Percentiles rank a stretch among this genome's conserved stretches.
These are phyloP conservation scores for Pyrenochaeta sp. DNA, from an alignment of 2,329 filamentous ascomycete species.

Conservation along the genomic window DNA sequence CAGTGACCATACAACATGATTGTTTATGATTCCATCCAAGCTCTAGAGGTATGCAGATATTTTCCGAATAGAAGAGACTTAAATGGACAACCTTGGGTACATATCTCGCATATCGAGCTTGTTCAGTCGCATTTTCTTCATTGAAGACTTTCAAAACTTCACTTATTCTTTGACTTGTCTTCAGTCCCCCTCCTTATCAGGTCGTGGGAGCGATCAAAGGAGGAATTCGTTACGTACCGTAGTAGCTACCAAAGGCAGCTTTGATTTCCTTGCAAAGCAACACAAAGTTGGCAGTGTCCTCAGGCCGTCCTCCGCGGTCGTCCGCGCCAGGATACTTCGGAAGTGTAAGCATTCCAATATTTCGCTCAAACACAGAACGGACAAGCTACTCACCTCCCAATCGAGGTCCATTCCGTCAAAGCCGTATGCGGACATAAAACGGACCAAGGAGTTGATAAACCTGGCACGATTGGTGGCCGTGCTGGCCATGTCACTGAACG, in stretches of 20 bases:
- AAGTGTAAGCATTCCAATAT: background rate
- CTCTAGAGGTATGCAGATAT: too few relatives aligned
- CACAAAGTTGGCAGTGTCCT: slow-evolving; percentile 7
- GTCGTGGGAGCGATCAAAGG: too few relatives aligned
- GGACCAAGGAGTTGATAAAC: slow-evolving; percentile 48
- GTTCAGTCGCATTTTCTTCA: too few relatives aligned
- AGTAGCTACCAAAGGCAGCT: slow-evolving; percentile 13
- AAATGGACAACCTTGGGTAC: background rate
- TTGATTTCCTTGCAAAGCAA: background rate
- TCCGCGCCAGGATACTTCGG: slow-evolving; percentile 13
- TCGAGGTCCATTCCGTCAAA: slow-evolving; percentile 58
- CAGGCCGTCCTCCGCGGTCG: slow-evolving; percentile 8
- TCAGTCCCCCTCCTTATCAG: too few relatives aligned
- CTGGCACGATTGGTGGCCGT: slow-evolving; percentile 18
- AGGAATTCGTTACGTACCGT: slow-evolving; percentile 1
- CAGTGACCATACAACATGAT: background rate
- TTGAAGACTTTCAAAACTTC: too few relatives aligned
- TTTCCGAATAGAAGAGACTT: too few relatives aligned
- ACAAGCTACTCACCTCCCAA: slow-evolving; percentile 42
- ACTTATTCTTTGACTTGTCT: too few relatives aligned
- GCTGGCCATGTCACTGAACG: slow-evolving; percentile 39
- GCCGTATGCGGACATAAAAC: slow-evolving; percentile 52
- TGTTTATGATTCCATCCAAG: background rate
- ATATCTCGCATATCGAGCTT: too few relatives aligned
- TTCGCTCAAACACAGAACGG: background rate